Base-by-base conservation (phyloP, 345 rosid species). In the Lenwebbia sp. region DNA sequence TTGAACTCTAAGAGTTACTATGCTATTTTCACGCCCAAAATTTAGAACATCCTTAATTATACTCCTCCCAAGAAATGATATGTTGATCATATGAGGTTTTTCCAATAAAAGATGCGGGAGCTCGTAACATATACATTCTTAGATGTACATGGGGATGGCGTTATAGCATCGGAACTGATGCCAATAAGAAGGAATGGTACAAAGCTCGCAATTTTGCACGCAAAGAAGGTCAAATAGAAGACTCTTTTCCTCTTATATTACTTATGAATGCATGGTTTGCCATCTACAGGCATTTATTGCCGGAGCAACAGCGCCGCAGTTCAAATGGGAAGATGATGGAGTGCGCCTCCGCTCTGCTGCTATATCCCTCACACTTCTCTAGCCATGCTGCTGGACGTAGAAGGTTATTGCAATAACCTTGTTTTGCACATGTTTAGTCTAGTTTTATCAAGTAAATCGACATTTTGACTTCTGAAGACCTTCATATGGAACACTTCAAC, bases 261-360 rank as follows among this genome's bases (percentile, higher is more conserved):
- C 57, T 83, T 53, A 19, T 13, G 40, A 14, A 13, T 58, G 40
- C 22, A 47, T 44, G 15, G 47, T 51, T 10, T 84, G 57, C 33
- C 83, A 82, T 58, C 50, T 86, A 84, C 89, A 95, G 99, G 96
- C 92, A 89, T 90, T 89, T 86, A 92, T 97, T 37, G 96, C 95
- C 74, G 99, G 99, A 92, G 98, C 99, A 88, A 92, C 95, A 40
- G 99, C 98, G 5, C 96, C 98, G 4, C 90, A 91, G 89, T 93
- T 94, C 65, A 92, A 91, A 88, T 95, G 98, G 98, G 93, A 94
- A 78, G 94, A 92, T 47, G 98, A 95, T 86, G 98, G 95, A 1
- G 89, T 94, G 85, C 93, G 89, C 92, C 94, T 96, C 88, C 93
- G 97, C 30, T 96, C 99, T 84, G 97, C 97, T 49, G 97, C 96